phyloP scores from a whole-genome alignment of 2,329 filamentous ascomycete species.

The Calonectria honghensis region DNA sequence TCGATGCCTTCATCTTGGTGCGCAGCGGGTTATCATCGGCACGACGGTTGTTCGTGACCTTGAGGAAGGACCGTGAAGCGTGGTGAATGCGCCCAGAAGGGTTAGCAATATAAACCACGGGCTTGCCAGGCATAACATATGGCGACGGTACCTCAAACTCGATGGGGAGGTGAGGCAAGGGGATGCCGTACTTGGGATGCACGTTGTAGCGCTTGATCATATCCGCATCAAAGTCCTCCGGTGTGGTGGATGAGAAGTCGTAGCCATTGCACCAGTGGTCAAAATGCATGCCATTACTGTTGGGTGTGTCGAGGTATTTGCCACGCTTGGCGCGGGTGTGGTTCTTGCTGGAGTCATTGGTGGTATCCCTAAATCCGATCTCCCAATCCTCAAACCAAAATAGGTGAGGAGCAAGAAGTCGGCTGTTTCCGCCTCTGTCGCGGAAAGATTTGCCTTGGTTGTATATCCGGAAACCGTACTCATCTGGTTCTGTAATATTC shows the following conservation, averaged over 20 bases:
- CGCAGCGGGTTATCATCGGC: conserved; percentile 59
- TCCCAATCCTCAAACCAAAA: conserved; percentile 71
- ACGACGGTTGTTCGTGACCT: conserved; percentile 60
- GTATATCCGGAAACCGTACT: conserved; percentile 69
- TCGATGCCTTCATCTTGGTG: conserved; percentile 58
- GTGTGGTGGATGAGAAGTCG: conserved; percentile 69
- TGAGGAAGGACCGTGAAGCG: conserved; percentile 67
- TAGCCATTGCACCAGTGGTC: conserved; percentile 73
- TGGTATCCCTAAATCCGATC: conserved; percentile 76
- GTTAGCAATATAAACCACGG: conserved; percentile 69
- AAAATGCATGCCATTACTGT: conserved; percentile 72
- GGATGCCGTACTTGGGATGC: conserved; percentile 73
- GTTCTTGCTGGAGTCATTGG: conserved; percentile 73
- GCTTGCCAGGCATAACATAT: conserved; percentile 66
- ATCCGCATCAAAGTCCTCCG: conserved; percentile 71
- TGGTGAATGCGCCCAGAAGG: conserved; percentile 69
- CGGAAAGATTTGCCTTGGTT: conserved; percentile 63
- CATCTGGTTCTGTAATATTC: conserved; percentile 68
- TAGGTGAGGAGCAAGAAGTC: conserved; percentile 69
- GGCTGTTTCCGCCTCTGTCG: conserved; percentile 69
- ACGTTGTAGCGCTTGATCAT: conserved; percentile 69
- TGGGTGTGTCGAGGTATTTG: conserved; percentile 72
- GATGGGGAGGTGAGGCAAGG: conserved; percentile 69
- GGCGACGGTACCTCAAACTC: conserved; percentile 63
- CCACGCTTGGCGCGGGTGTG: conserved; percentile 72